Evolutionary conservation across 805 yeast genomes (phyloP).

Genomic region (Pichia kluyveri): DNA sequence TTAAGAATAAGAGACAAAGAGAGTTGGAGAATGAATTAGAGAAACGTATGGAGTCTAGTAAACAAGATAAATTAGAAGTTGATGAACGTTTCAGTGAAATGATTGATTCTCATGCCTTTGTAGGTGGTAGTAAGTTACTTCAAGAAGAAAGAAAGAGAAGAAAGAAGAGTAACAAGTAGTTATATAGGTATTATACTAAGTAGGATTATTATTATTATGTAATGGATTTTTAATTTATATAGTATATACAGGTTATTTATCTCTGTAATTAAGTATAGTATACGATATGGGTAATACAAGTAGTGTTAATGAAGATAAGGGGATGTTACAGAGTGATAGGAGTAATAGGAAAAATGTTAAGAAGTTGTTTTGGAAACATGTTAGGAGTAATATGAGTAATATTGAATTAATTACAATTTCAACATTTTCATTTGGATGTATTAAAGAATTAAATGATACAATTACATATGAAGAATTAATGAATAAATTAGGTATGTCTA

Average conservation of each 20-base stretch:
- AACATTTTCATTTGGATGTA: not conserved
- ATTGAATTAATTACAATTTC: constrained; percentile 6
- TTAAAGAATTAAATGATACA: not conserved
- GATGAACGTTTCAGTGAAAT: constrained; percentile 84
- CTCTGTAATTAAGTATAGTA: too few species aligned
- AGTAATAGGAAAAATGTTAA: not conserved
- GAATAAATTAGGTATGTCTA: not conserved
- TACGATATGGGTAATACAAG: constrained; percentile 1
- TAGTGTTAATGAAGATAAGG: not conserved
- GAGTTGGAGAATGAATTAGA: constrained; percentile 43
- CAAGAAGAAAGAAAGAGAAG: constrained; percentile 72
- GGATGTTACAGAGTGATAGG: not conserved
- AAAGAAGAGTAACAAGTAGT: constrained; percentile 23
- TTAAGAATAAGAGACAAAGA: constrained; percentile 35
- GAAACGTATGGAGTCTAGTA: constrained; percentile 33
- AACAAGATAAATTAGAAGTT: constrained; percentile 35
- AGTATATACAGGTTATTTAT: too few species aligned
- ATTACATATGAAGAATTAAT: not conserved
- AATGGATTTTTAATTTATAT: too few species aligned
- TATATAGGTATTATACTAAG: too few species aligned
- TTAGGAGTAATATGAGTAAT: not conserved
- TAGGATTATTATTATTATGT: not conserved
- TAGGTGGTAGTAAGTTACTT: constrained; percentile 91
- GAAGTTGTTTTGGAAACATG: not conserved
- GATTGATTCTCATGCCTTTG: constrained; percentile 80